A percentile compares a stretch with the other conserved stretches of the same genome.
phyloP scores from a whole-genome alignment of 2,329 filamentous ascomycete species.

The Arthrobotrys entomopaga region DNA sequence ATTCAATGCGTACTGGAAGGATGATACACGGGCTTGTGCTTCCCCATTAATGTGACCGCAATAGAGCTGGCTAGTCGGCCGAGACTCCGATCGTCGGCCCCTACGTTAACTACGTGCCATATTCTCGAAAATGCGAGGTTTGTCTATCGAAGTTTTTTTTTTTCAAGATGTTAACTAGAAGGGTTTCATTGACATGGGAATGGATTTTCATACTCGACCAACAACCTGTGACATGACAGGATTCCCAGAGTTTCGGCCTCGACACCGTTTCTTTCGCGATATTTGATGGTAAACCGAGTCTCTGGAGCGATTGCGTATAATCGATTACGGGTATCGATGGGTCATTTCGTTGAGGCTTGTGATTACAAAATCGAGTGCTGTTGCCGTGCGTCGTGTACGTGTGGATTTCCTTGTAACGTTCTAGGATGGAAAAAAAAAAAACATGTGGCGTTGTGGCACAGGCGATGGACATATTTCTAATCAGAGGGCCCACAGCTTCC shows the following conservation, averaged over 20 bases:
- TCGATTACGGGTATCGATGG: not conserved
- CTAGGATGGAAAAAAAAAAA: too few species aligned
- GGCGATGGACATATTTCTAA: slow-evolving; percentile 10
- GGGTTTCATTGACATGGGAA: not conserved
- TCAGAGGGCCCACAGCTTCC: not conserved
- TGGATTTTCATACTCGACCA: slow-evolving; percentile 71
- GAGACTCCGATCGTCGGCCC: slow-evolving; percentile 77
- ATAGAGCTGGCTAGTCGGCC: slow-evolving; percentile 89
- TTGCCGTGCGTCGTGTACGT: too few species aligned
- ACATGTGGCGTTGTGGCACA: not conserved
- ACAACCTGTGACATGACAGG: slow-evolving; percentile 79
- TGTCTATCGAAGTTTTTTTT: slow-evolving; percentile 70
- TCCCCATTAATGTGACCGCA: slow-evolving; percentile 90
- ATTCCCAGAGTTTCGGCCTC: slow-evolving; percentile 36
- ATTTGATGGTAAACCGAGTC: not conserved
- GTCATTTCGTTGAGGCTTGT: too few species aligned
- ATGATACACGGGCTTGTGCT: slow-evolving; percentile 98
- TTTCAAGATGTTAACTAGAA: not conserved
- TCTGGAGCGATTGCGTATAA: not conserved
- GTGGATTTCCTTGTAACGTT: too few species aligned
- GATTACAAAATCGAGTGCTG: too few species aligned
- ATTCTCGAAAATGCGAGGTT: slow-evolving; percentile 93
- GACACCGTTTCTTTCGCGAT: not conserved
- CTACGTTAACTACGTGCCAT: slow-evolving; percentile 89
- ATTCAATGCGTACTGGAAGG: slow-evolving; percentile 71